phyloP scores from a whole-genome alignment of 345 rosid species.

The Corymbia maculata region DNA sequence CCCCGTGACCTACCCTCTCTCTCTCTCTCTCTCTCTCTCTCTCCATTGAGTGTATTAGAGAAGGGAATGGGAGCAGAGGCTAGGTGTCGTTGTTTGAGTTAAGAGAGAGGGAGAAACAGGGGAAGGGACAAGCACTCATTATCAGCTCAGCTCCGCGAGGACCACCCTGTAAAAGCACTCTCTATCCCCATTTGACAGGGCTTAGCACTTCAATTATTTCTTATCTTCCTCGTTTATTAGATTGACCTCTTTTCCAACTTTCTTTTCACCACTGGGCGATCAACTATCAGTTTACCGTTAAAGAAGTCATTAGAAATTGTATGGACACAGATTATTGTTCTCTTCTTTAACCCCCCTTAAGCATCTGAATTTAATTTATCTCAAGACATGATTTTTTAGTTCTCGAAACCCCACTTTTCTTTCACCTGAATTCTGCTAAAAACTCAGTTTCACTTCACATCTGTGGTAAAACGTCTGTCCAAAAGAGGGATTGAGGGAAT shows the following conservation, averaged over 20 bases:
- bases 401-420: neutral
- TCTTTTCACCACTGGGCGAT: neutral
- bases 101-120: slow-evolving; percentile 13
- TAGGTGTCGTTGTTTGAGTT: neutral
- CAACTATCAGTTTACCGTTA: neutral
- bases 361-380: neutral
- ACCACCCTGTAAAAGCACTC: neutral
- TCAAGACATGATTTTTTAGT: neutral
- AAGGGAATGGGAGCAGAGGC: neutral
- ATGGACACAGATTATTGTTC: neutral
- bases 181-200: neutral
- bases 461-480: neutral
- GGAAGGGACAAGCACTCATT: slow-evolving; percentile 28
- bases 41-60: neutral
- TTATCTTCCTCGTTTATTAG: neutral
- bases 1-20: neutral
- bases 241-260: neutral
- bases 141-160: neutral
- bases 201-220: neutral
- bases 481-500: neutral
- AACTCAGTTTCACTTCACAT: neutral
- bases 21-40: neutral
- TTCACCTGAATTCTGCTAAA: neutral
- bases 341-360: neutral
- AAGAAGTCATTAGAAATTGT: neutral